phyloP scores from a whole-genome alignment of 2,329 filamentous ascomycete genomes.

The Talaromyces sp. region DNA sequence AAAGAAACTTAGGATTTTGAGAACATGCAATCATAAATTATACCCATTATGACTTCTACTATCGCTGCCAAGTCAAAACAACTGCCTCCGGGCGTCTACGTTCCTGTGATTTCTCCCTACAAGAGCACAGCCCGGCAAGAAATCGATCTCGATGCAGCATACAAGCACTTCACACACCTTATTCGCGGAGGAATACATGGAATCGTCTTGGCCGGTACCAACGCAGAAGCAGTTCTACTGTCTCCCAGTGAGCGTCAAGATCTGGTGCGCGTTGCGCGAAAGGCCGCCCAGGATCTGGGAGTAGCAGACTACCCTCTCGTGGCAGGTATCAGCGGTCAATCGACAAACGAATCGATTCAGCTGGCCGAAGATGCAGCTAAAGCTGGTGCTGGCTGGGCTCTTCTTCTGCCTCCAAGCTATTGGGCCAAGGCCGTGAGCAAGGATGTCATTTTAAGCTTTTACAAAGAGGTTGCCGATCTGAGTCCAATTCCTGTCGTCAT shows the following conservation, averaged over 20 bases:
- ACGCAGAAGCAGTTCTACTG: conserved; percentile 43
- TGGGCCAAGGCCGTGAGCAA: conserved; percentile 48
- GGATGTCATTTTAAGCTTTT: conserved; percentile 6
- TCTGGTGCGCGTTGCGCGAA: conserved; percentile 44
- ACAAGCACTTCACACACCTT: conserved; percentile 38
- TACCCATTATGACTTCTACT: conserved; percentile 18
- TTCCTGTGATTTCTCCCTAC: conserved; percentile 44
- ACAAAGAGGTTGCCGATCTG: conserved; percentile 32
- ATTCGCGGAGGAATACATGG: conserved; percentile 42
- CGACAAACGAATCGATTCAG: conserved; percentile 60
- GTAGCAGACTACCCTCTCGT: conserved; percentile 42
- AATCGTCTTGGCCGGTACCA: conserved; percentile 43
- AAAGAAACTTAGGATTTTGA: not conserved
- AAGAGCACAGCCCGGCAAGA: conserved; percentile 35
- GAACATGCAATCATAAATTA: not conserved
- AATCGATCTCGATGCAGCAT: conserved; percentile 42
- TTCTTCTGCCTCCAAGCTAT: conserved; percentile 54
- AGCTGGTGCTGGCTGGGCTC: conserved; percentile 47
- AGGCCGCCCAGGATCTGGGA: conserved; percentile 13
- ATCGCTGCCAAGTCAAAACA: conserved; percentile 32
- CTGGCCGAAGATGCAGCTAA: conserved; percentile 33
- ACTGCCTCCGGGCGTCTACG: conserved; percentile 42
- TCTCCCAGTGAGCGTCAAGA: conserved; percentile 46
- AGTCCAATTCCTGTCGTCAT: conserved; percentile 50
- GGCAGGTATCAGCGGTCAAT: conserved; percentile 65